A percentile compares a stretch with the other conserved stretches of the same genome.
phyloP scores from a whole-genome alignment of 2,329 filamentous ascomycete species.

The Diplodia corticola region DNA sequence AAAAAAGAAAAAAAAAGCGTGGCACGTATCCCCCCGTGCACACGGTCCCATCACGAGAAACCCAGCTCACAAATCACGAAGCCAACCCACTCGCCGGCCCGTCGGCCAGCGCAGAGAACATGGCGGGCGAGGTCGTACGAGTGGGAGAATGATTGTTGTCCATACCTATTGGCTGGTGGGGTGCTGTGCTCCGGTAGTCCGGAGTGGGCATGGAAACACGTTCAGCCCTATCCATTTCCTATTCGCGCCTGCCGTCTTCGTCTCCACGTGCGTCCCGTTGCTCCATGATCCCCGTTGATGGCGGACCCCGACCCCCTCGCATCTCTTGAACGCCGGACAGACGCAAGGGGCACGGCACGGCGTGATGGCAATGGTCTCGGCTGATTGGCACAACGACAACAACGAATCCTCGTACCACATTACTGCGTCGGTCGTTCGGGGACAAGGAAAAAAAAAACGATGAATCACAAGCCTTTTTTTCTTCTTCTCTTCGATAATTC shows the following conservation, averaged over 20 bases:
- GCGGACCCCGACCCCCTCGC: neutral
- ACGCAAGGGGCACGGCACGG: neutral
- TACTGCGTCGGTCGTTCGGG: neutral
- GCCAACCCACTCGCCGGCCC: no score
- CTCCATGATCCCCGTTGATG: no score
- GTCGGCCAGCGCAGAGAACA: no score
- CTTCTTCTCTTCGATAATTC: no score
- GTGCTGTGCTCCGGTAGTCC: slow-evolving; percentile 7
- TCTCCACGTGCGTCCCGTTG: neutral
- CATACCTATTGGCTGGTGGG: no score
- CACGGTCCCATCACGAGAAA: no score
- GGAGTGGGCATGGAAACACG: neutral
- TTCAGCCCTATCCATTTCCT: neutral
- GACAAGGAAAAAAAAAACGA: neutral
- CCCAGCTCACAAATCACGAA: no score
- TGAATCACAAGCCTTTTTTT: neutral
- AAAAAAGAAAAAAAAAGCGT: no score
- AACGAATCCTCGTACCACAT: neutral
- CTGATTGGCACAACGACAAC: neutral
- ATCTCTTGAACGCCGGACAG: neutral
- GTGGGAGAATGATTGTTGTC: neutral
- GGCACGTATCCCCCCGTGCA: no score
- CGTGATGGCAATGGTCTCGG: no score
- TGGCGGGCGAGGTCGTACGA: slow-evolving; percentile 1
- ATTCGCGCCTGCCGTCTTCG: neutral